A percentile compares a stretch with the other conserved stretches of the same genome.
phyloP scores from a whole-genome alignment of 495 filamentous ascomycete genomes.

The Podospora fimiseda region DNA sequence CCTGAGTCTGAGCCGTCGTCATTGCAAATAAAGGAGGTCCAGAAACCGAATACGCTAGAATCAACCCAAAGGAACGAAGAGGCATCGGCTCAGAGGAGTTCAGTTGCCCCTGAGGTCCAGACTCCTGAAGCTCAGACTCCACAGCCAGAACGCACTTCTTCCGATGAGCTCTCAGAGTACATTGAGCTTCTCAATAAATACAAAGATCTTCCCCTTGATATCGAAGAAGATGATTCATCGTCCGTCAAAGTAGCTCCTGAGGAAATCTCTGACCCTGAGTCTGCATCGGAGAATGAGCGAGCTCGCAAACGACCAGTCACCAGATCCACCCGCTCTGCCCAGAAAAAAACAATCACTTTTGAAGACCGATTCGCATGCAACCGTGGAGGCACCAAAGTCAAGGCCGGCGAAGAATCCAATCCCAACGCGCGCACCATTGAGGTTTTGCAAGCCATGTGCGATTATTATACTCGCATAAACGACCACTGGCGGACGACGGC shows the following conservation, averaged over 20 bases:
- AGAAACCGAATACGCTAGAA: slow-evolving; percentile 1
- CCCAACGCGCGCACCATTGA: slow-evolving; percentile 74
- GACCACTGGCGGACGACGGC: slow-evolving; percentile 78
- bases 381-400: slow-evolving; percentile 33
- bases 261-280: slow-evolving; percentile 9
- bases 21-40: slow-evolving; percentile 25
- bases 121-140: background rate
- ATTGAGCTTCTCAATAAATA: slow-evolving; percentile 30
- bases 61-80: background rate
- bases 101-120: background rate
- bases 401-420: slow-evolving; percentile 12
- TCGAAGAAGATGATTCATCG: slow-evolving; percentile 27
- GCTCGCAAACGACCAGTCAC: slow-evolving; percentile 16
- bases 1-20: slow-evolving; percentile 23
- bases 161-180: slow-evolving; percentile 30
- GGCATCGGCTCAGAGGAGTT: slow-evolving; percentile 11
- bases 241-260: slow-evolving; percentile 15
- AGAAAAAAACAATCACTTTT: slow-evolving; percentile 21
- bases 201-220: slow-evolving; percentile 34
- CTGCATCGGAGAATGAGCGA: slow-evolving; percentile 20
- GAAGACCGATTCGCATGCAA: slow-evolving; percentile 42
- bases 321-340: background rate
- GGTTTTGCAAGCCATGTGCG: slow-evolving; percentile 73
- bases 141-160: background rate
- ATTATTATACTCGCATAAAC: slow-evolving; percentile 66